Evolutionary conservation across 2,329 filamentous ascomycete genomes (phyloP), one percentile per base, ranked within the genome.

Genomic region (Neopestalotiopsis rosae): DNA sequence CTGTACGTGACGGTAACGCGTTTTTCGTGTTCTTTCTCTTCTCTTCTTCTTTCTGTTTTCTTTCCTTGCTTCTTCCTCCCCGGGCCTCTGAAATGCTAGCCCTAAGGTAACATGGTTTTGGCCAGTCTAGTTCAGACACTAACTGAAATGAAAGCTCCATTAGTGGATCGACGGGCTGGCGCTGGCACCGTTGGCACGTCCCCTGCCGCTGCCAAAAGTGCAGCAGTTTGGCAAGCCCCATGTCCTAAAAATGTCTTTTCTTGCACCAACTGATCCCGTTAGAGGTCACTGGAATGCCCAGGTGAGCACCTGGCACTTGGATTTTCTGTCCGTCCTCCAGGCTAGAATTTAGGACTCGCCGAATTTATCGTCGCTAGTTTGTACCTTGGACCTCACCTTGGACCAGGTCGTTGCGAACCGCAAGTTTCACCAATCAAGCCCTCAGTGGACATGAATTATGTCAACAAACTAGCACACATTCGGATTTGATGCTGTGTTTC

Each of bases 1-100:
- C 45, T 52, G 45, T 49, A 49, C 45, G 45, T 52, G 45, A 52
- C 45, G 45, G 45, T 52, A 52, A 52, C 45, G 45, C 45, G 45
- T 52, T 52, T 17, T 52, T 52, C 20, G 24, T 38, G 34, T 38
- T 10, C 34, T 38, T 52, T 3, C 4, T 28, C 24, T 52, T 20
- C 17, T 52, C 17, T n/a, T 20, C 45, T 52, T 52, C 45, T 52
- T 52, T 52, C 45, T 52, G 45, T 24, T 52, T 52, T 52, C 45
- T 20, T 52, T n/a, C 4, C 45, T n/a, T 52, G 17, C 45, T 52
- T 38, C 34, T 38, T 38, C 10, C 1, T 10, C 34, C 10, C 10
- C 34, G 6, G 34, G n/a, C 45, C 24, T 28, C 24, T 28, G 24
- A 28, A 28, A 28, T 52, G 45, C 45, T 52, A 52, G 45, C 45